Evolutionary conservation across 2,329 filamentous ascomycete genomes (phyloP), one percentile per base, ranked within the genome.

Genomic region (Endocalyx cinctus): DNA sequence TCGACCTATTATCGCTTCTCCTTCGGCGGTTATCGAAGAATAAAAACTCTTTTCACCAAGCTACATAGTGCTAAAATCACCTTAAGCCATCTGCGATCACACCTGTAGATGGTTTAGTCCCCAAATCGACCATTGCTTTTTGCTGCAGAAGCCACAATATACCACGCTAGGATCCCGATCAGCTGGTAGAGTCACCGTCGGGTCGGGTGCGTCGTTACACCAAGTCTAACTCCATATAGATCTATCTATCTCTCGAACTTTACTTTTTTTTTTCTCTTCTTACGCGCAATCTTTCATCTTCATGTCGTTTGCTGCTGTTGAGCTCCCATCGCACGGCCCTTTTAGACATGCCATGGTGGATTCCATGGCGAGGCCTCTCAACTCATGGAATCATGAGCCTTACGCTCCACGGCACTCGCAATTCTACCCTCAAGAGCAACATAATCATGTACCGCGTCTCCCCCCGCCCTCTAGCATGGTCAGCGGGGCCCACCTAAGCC

Each of bases 281-380:
- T 35, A 29, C 30, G 34, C 31, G 15, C 19, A 27, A 27, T 32
- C 29, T 29, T 33, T 31, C 33, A 33, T 20, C 32, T 45, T 41
- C 33, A 43, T 45, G 38, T 50, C 39, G 34, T 37, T 46, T 41
- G 41, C 39, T 46, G 45, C 42, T 32, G 43, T 40, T 38, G 40
- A 42, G 37, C 35, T 41, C 33, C 26, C 39, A 44, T 44, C 44
- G 39, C 41, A 41, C 42, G 38, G 40, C 38, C 30, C 40, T 34
- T 41, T 39, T 39, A 34, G 37, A 41, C 40, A 45, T 51, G 51
- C 43, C 46, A 55, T 55, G 51, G 47, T 55, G 48, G 47, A 51
- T 37, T 44, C 47, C 37, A 55, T 55, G 51, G 46, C 51, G 35
- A 50, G 49, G 39, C 48, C 45, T 43, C 40, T 46, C 29, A 45